These are phyloP conservation scores for Rhodotorula sp. DNA, from an alignment of 1,284 basidiomycete species.

Conservation along the genomic window DNA sequence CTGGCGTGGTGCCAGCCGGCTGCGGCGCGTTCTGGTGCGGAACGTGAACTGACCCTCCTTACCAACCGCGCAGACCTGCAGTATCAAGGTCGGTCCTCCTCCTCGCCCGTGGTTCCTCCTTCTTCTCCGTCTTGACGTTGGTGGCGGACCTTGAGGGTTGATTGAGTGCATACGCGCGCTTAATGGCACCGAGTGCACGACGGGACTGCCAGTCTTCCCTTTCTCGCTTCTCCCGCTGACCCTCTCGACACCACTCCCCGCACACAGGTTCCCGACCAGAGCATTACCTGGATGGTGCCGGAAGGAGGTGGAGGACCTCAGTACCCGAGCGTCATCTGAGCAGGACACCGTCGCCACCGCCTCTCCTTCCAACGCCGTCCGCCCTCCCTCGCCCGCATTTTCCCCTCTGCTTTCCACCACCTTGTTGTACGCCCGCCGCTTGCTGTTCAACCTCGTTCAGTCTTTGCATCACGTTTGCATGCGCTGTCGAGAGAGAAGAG, in stretches of 20 bases:
- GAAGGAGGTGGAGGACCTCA: constrained; percentile 85
- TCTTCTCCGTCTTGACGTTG: too few species aligned
- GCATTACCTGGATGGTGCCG: constrained; percentile 89
- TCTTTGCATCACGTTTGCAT: neutral
- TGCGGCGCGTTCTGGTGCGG: neutral
- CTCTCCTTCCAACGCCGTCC: neutral
- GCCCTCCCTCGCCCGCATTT: neutral
- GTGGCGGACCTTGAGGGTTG: too few species aligned
- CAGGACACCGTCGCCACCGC: too few species aligned
- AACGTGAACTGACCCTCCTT: neutral
- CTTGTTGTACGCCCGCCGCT: neutral
- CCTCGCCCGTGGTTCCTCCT: too few species aligned
- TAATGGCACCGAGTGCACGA: too few species aligned
- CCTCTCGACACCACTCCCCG: too few species aligned
- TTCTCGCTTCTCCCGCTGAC: neutral
- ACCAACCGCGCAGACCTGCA: constrained; percentile 63
- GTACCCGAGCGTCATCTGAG: neutral
- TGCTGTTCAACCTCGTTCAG: neutral
- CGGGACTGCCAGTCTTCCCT: neutral
- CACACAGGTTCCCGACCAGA: constrained; percentile 57
- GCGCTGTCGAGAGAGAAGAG: neutral
- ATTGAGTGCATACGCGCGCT: too few species aligned
- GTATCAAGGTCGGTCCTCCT: constrained; percentile 67
- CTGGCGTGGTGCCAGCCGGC: neutral
- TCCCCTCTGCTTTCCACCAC: neutral